Evolutionary conservation across 192 early-diverging fungal species (phyloP).

Genomic region (Entophlyctis luteolus): DNA sequence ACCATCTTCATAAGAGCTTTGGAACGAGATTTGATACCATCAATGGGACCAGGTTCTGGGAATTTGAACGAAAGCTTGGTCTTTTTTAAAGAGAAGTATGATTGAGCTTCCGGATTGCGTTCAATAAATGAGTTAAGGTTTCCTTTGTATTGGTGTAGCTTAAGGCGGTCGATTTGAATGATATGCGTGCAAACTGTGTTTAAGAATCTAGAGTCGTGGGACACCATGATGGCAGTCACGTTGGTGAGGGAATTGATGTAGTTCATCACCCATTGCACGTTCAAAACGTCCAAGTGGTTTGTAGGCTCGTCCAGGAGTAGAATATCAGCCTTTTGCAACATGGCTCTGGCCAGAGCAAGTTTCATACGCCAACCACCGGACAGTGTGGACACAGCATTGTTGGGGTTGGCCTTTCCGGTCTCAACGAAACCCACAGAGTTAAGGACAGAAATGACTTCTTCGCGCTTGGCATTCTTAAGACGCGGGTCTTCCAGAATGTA

Average conservation of each 20-base stretch:
- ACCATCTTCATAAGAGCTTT: slow-evolving; percentile 76
- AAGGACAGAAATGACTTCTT: slow-evolving; percentile 56
- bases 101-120: slow-evolving; percentile 66
- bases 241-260: slow-evolving; percentile 66
- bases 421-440: slow-evolving; percentile 67
- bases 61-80: slow-evolving; percentile 63
- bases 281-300: slow-evolving; percentile 76
- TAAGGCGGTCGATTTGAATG: slow-evolving; percentile 81
- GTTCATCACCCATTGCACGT: slow-evolving; percentile 62
- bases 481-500: slow-evolving; percentile 56
- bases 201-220: slow-evolving; percentile 82
- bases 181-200: slow-evolving; percentile 76
- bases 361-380: slow-evolving; percentile 91
- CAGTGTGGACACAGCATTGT: slow-evolving; percentile 61
- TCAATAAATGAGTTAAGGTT: slow-evolving; percentile 80
- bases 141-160: slow-evolving; percentile 73
- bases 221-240: slow-evolving; percentile 81
- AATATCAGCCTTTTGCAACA: slow-evolving; percentile 81
- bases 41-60: slow-evolving; percentile 73
- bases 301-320: slow-evolving; percentile 81
- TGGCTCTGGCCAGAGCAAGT: slow-evolving; percentile 79
- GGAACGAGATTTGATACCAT: slow-evolving; percentile 74
- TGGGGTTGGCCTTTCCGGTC: slow-evolving; percentile 47
- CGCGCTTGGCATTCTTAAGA: slow-evolving; percentile 36
- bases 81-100: slow-evolving; percentile 71